Evolutionary conservation across 495 filamentous ascomycete species (phyloP).

Genomic region (Xylaria flabelliformis): DNA sequence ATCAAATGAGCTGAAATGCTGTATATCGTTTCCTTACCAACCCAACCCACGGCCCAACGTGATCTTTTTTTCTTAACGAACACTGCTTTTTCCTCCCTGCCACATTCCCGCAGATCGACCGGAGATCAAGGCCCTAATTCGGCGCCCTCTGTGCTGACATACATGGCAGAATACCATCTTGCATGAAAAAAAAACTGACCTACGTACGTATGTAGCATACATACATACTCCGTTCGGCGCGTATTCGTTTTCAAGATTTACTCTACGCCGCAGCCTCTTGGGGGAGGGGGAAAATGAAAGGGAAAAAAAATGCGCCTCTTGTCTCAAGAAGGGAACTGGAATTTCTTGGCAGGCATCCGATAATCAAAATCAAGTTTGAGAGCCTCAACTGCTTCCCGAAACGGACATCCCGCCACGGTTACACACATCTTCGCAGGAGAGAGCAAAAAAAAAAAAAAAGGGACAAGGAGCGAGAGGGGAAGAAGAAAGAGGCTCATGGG

Average conservation of each 20-base stretch:
- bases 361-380: neutral
- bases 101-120: slow-evolving; percentile 15
- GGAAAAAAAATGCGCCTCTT: neutral
- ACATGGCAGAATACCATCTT: slow-evolving; percentile 14
- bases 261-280: too few relatives aligned
- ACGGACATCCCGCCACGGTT: neutral
- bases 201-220: slow-evolving; percentile 5
- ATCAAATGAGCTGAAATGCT: neutral
- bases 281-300: neutral
- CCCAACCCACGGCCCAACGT: neutral
- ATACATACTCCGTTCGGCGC: neutral
- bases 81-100: neutral
- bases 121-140: slow-evolving; percentile 18
- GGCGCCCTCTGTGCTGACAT: slow-evolving; percentile 19
- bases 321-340: neutral
- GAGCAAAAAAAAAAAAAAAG: too few relatives aligned
- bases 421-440: neutral
- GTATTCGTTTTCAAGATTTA: neutral
- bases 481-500: neutral
- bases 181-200: slow-evolving; percentile 13
- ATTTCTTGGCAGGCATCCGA: slow-evolving; percentile 3
- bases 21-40: slow-evolving; percentile 5
- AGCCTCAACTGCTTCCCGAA: slow-evolving; percentile 2
- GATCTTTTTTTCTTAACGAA: slow-evolving; percentile 10
- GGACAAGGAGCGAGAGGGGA: neutral